Conservation (phyloP, 2,329 filamentous ascomycete genomes). For the Pseudogymnoascus sp. region DNA sequence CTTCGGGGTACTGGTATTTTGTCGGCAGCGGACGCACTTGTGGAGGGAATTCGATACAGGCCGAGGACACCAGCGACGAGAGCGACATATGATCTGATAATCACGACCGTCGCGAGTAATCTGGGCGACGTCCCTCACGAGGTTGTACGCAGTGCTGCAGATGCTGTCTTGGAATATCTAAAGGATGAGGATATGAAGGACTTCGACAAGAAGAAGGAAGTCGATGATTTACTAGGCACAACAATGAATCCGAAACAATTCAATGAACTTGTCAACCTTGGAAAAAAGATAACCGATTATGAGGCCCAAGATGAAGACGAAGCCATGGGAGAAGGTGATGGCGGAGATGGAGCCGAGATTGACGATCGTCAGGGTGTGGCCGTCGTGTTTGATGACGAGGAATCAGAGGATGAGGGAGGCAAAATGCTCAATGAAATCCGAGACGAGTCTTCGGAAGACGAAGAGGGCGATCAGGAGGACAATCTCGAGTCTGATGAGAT, state of each 20-base stretch:
- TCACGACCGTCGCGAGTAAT: constrained; percentile 79
- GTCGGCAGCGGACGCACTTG: constrained; percentile 72
- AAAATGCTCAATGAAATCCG: constrained; percentile 76
- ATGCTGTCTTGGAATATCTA: constrained; percentile 79
- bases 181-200: constrained; percentile 96
- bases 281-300: constrained; percentile 98
- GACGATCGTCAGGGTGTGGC: constrained; percentile 95
- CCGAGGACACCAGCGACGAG: constrained; percentile 85
- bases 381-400: constrained; percentile 89
- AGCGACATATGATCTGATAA: constrained; percentile 87
- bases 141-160: constrained; percentile 85
- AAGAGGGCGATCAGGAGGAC: constrained; percentile 58
- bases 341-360: constrained; percentile 65
- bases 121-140: constrained; percentile 90
- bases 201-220: constrained; percentile 95
- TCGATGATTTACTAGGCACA: constrained; percentile 85
- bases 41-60: constrained; percentile 87
- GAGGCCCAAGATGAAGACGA: constrained; percentile 94
- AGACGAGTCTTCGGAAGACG: constrained; percentile 76
- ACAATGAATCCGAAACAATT: constrained; percentile 82
- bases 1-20: constrained; percentile 67
- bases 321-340: constrained; percentile 63
- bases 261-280: constrained; percentile 90
- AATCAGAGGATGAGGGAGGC: constrained; percentile 73
- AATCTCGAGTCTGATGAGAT: constrained; percentile 41